Base-by-base conservation (phyloP, 306 rosid species). In the Mimosa pudica region DNA sequence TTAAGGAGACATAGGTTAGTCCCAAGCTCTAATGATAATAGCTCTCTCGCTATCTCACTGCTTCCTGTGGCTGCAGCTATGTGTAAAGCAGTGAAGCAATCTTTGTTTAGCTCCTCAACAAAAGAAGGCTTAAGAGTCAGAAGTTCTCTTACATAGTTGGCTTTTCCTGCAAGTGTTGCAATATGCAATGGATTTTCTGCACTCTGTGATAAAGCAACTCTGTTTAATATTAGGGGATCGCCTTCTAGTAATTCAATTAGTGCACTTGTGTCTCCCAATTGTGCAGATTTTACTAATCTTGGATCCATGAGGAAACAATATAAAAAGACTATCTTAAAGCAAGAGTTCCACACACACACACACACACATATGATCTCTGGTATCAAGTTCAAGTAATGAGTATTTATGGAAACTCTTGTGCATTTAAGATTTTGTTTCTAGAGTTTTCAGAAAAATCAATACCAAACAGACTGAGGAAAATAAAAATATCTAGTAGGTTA, bases 111-210 rank as follows among this genome's bases (percentile, higher is more conserved):
- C 18, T 63, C 62, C 12, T 38, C 69, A 24, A 72, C 72, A 63
- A 76, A 76, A 17, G 72, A 76, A 30, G 79, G 79, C 49, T 76
- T 62, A 9, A 45, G 79, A 76, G 36, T 45, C 11, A 62, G 10
- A 16, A 76, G 51, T 64, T 76, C 9, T 47, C 69, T 76, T 13
- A 54, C 79, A 63, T 61, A 75, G 10, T 61, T 6, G 45, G 68
- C 51, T 75, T 30, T 60, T 11, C 79, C 79, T 4, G 71, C 24
- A 42, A 75, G 70, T 44, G 71, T 46, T 18, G 79, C 79, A 62
- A 75, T 75, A 8, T 75, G 79, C 47, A 75, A 62, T 13, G 79
- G 71, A 16, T 71, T 61, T 64, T 75, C 79, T 45, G 70, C 60
- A 45, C 14, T 44, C 44, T 42, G 79, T 13, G 79, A 46, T 75